Evolutionary conservation across 2,329 filamentous ascomycete species (phyloP), one percentile per base, ranked within the genome.

Genomic region (Sodiomyces alkalinus): DNA sequence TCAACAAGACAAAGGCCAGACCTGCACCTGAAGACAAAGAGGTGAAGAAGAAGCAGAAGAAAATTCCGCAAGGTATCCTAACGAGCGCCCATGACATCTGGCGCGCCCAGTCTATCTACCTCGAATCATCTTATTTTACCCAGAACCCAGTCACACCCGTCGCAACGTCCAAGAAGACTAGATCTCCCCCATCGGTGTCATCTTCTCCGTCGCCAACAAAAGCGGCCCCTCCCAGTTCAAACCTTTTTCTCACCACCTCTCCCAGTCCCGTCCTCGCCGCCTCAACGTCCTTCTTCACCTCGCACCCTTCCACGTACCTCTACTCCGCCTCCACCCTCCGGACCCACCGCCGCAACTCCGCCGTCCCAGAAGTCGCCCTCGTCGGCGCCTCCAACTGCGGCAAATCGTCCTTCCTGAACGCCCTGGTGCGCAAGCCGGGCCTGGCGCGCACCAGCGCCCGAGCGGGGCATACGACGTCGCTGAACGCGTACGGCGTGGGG

Each of bases 381-480:
- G 71, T 92, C 20, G 83, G 83, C 23, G 83, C 86, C 42, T 85
- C 82, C 39, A 92, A 92, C 46, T 82, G 85, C 22, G 83, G 83
- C 45, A 92, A 92, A 50, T 90, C 81, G 2, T 82, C 81, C 11
- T 79, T 92, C 40, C 75, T 92, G 53, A 92, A 92, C 45, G 78
- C 79, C 12, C 65, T 92, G 19, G 35, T 41, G 15, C 27, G 19
- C 27, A 17, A 13, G 12, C 19, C 65, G 70, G 17, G 51, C 69
- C 47, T 63, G 5, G 68, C 68, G 9, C 53, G 58, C 26, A 63
- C 64, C 15, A 66, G 63, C 41, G 47, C 53, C 11, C 51, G 48
- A 13, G 62, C 67, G 1, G 68, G 68, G 7, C 60, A 56, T 40
- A 73, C 68, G 2, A 58, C 51, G 19, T 56, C 60, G 17, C 60